phyloP scores from a whole-genome alignment of 768 basidiomycete species.

The Rhizopogon vulgaris region DNA sequence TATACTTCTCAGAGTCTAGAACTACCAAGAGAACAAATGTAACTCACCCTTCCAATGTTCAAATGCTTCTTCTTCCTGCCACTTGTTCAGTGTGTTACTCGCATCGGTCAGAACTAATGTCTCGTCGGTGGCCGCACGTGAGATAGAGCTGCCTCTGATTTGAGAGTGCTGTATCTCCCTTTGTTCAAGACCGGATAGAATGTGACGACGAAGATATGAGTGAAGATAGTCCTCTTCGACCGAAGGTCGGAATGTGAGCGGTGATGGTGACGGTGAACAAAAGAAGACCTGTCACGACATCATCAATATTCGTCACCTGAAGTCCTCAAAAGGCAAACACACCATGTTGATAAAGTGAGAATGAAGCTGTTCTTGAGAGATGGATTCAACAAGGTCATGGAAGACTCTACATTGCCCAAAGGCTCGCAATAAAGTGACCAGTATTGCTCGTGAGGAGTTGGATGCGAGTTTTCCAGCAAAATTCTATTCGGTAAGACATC shows the following conservation, averaged over 20 bases:
- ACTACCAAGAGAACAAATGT: slow-evolving; percentile 1
- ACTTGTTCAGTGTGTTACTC: slow-evolving; percentile 53
- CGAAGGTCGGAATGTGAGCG: slow-evolving; percentile 55
- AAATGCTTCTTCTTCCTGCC: slow-evolving; percentile 59
- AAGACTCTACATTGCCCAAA: slow-evolving; percentile 81
- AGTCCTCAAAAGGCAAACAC: slow-evolving; percentile 12
- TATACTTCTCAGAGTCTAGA: neutral
- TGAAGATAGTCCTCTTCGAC: slow-evolving; percentile 56
- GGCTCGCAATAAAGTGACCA: slow-evolving; percentile 61
- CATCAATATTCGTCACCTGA: neutral
- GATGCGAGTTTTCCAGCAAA: slow-evolving; percentile 71
- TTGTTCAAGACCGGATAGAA: slow-evolving; percentile 45
- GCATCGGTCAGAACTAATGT: slow-evolving; percentile 57
- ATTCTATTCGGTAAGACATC: slow-evolving; percentile 44
- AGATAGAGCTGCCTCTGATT: slow-evolving; percentile 24
- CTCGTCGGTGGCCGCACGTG: slow-evolving; percentile 28
- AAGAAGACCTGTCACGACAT: slow-evolving; percentile 60
- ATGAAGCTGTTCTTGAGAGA: slow-evolving; percentile 41
- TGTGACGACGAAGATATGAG: slow-evolving; percentile 56
- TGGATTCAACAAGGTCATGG: slow-evolving; percentile 53
- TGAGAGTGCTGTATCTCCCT: slow-evolving; percentile 49
- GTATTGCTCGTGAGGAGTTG: slow-evolving; percentile 55
- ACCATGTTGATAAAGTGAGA: slow-evolving; percentile 73
- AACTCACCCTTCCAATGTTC: slow-evolving; percentile 74
- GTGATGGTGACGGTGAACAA: slow-evolving; percentile 54